These are phyloP conservation scores for Leccinum pellstonianum DNA, from an alignment of 768 basidiomycete genomes.

Conservation along the genomic window DNA sequence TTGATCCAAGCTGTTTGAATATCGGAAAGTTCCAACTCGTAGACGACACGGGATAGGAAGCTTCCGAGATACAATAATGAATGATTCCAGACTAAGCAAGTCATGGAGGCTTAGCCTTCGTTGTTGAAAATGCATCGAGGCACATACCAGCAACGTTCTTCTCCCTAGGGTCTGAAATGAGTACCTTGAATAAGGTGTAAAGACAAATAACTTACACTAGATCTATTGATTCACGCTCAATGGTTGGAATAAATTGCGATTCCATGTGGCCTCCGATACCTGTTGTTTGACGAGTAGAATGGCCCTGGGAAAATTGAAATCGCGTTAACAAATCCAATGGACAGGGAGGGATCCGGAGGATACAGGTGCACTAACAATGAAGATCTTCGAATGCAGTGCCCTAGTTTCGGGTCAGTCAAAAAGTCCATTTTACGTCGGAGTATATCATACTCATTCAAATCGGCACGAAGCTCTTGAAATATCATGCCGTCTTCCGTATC, in stretches of 20 bases:
- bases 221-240: conserved; percentile 17
- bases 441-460: conserved; percentile 13
- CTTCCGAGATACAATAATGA: not conserved
- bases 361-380: conserved; percentile 56
- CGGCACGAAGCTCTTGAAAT: conserved; percentile 9
- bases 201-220: not conserved
- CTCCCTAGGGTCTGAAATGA: not conserved
- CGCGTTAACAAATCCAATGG: not conserved
- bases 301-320: conserved; percentile 2
- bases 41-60: not conserved
- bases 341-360: not conserved
- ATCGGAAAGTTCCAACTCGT: not conserved
- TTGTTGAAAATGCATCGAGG: no score
- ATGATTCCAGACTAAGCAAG: not conserved
- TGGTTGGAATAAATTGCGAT: conserved; percentile 7
- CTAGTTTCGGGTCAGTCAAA: conserved; percentile 34
- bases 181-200: not conserved
- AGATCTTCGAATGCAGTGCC: conserved; percentile 67
- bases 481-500: not conserved
- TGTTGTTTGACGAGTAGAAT: conserved; percentile 13
- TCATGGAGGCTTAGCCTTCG: not conserved
- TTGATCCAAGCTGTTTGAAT: not conserved
- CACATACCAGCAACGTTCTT: conserved; percentile 54
- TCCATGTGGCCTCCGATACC: conserved; percentile 14
- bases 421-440: not conserved